Base-by-base conservation (phyloP, 768 basidiomycete genomes). In the Tricholoma sp. region DNA sequence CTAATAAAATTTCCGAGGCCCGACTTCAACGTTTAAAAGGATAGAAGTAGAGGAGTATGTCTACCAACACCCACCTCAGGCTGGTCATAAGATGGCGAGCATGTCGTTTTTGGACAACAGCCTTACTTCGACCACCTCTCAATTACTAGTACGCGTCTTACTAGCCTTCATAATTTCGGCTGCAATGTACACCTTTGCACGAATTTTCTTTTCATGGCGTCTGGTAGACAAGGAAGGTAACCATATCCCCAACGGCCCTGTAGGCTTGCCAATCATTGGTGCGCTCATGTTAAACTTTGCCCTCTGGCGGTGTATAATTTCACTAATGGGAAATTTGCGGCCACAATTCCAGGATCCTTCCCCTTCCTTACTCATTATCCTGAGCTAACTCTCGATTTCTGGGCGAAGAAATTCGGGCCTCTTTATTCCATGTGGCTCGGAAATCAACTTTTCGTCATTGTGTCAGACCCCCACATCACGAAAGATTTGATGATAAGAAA, bases 341-440 rank as follows among this genome's bases (percentile, higher is more conserved):
- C 34, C 2, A 19, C n/a, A 7, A 16, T 29, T 53, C 2, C 31
- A 73, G 71, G 72, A 24, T 71, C 71, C 3, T 76, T 74, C 51
- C 71, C 73, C 5, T 77, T 72, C 64, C 67, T 79, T 19, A 72
- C 72, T 4, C 56, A 69, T 12, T 78, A 75, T 37, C 77, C 79
- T 3, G 79, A 80, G 63, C 68, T 74, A 24, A 71, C 70, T 1
- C 67, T 80, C 14, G 70, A 75, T 53, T 56, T 62, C 34, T 80
- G 79, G 79, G 70, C 74, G 1, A 72, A 73, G 56, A 70, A 71
- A 54, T 79, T 71, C 56, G 79, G 79, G 0, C 65, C 76, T 0
- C 55, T 80, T 10, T 79, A 74, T 59, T 79, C 79, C 6, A 57
- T 80, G 52, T 76, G 72, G 71, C 69, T 81, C 19, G 79, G 79